Evolutionary conservation across 139 green algal genomes (phyloP), one percentile per base, ranked within the genome.

Genomic region (Nannochloris sp.): DNA sequence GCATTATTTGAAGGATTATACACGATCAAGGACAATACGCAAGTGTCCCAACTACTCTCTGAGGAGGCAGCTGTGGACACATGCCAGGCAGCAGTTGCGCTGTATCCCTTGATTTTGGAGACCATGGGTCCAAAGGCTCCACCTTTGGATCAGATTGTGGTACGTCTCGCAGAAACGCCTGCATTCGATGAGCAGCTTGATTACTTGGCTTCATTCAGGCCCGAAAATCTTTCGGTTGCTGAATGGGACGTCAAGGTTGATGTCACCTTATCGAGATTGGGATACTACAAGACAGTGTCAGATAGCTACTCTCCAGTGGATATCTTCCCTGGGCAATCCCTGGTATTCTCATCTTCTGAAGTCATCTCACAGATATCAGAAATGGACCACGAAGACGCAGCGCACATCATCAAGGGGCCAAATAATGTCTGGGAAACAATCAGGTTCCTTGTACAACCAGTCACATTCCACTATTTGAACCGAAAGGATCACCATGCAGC

Each of bases 141-240:
- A 37, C 44, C 44, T 25, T 9, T 72, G 11, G 71, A 77, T 14
- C 40, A 61, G 4, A 69, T 77, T 57, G 59, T 49, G 0, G 29
- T 65, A 9, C 56, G 57, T 43, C 44, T 78, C 57, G 62, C 68
- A 23, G 61, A 48, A 56, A 46, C 68, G 5, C 12, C 7, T 4
- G 68, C 40, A 21, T 76, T 68, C 53, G 73, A 78, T 9, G 69
- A 64, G 4, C 83, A 90, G 75, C 69, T 90, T 36, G 83, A 90
- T 18, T 70, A 66, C n/a, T 24, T 90, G 29, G 70, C 74, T 9
- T 56, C 34, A 10, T 84, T 85, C 69, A 57, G 62, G 15, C 78
- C 80, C 0, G 16, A 61, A 43, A 40, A 66, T 56, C 50, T 68
- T 21, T 27, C 25, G 3, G 24, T 18, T 6, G 12, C 43, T 3